Percentiles rank a stretch among this genome's conserved stretches.
These are phyloP conservation scores for Fusarium sp. DNA, from an alignment of 2,329 filamentous ascomycete species.

Conservation along the genomic window DNA sequence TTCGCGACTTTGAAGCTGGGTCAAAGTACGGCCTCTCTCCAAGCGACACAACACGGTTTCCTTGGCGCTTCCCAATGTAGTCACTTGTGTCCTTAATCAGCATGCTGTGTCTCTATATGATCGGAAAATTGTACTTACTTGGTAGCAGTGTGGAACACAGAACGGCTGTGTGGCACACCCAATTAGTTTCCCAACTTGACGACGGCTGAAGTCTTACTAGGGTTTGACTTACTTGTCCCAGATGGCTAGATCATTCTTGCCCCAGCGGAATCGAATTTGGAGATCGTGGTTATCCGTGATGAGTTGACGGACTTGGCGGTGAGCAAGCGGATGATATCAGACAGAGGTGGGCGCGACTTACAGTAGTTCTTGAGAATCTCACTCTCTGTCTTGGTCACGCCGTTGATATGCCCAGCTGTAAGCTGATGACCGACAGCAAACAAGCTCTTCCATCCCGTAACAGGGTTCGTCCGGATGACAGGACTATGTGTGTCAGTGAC, in stretches of 20 bases:
- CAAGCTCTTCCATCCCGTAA: constrained; percentile 29
- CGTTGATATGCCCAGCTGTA: constrained; percentile 8
- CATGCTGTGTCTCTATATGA: not conserved
- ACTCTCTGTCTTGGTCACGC: constrained; percentile 6
- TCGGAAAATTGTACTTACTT: constrained; percentile 37
- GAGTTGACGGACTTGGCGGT: not conserved
- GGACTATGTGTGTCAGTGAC: not conserved
- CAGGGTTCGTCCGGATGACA: constrained; percentile 26
- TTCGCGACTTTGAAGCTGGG: constrained; percentile 1
- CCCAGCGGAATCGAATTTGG: not conserved
- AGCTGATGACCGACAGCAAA: constrained; percentile 19
- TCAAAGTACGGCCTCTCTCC: constrained; percentile 15
- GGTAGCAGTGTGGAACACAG: constrained; percentile 26
- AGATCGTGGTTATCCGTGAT: constrained; percentile 4
- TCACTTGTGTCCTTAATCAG: constrained; percentile 16
- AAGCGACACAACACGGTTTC: constrained; percentile 13
- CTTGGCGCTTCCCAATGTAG: constrained; percentile 20
- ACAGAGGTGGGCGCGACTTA: not conserved
- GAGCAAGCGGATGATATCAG: not conserved
- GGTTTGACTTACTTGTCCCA: constrained; percentile 8
- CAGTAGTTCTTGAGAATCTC: constrained; percentile 22
- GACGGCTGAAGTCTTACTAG: not conserved
- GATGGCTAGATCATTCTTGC: constrained; percentile 1
- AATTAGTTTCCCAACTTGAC: constrained; percentile 7
- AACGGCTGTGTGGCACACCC: constrained; percentile 9